Evolutionary conservation across 148 eudicot genomes (phyloP), one percentile per base, ranked within the genome.

Genomic region (Camellia sinensis): DNA sequence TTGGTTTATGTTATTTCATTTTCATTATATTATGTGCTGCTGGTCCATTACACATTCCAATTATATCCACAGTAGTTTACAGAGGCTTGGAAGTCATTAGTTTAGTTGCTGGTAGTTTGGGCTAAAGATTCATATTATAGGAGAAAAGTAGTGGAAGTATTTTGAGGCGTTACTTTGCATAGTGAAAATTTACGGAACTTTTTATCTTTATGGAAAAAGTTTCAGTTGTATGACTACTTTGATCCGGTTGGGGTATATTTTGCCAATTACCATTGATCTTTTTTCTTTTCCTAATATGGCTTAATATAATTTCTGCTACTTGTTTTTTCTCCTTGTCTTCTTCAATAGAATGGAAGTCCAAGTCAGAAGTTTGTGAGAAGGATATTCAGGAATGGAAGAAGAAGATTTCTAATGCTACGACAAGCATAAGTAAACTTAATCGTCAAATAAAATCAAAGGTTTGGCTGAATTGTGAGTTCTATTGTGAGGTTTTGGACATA

Each of bases 361-460:
- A 90, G 85, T 82, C 90, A 75, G 99, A 94, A 85, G 94, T 85
- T 79, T 90, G 95, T 79, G 98, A 97, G 73, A 92, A 82, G 86
- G 94, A 86, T n/a, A 88, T 92, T 40, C 92, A 92, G 81, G 95
- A 86, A 75, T 91, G 92, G 88, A 87, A 86, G 86, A 91, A 89
- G 89, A 91, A 90, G 89, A 92, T 92, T 80, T 91, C 99, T 15
- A 88, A 83, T 88, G 89, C 97, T 61, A 94, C 96, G 85, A 90
- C 98, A 43, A 91, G 86, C 82, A 79, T 94, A 63, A 90, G 88
- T 82, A 97, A 94, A 83, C 88, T 87, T 75, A 91, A 89, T 74
- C 94, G 93, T 81, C 94, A 90, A 84, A 86, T 92, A 21, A 91
- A 91, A 86, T 81, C 91, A 5, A 89, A 94, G 99, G 99, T 96